phyloP scores from a whole-genome alignment of 495 filamentous ascomycete species.

The Delitschia confertaspora region DNA sequence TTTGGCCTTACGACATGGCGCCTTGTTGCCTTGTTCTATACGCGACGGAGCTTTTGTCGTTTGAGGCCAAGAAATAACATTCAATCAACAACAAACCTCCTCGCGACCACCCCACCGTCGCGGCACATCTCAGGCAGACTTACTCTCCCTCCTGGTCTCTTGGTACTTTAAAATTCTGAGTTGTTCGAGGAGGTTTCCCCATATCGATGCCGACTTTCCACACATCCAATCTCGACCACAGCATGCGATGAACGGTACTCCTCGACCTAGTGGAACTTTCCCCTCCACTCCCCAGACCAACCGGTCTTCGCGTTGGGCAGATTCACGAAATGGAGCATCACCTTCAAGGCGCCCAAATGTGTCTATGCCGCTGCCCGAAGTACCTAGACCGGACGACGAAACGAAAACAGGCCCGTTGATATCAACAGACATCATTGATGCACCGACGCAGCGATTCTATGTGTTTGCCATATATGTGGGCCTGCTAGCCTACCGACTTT shows the following conservation, averaged over 20 bases:
- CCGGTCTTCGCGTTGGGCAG: slow-evolving; percentile 32
- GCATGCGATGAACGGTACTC: slow-evolving; percentile 66
- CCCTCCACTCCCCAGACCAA: slow-evolving; percentile 53
- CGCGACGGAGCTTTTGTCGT: too few relatives aligned
- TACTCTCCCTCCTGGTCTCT: background rate
- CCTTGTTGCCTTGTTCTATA: too few relatives aligned
- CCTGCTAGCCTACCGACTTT: slow-evolving; percentile 70
- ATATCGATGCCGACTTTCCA: slow-evolving; percentile 5
- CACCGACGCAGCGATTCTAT: slow-evolving; percentile 80
- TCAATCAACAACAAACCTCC: too few relatives aligned
- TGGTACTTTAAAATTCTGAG: background rate
- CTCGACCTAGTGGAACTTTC: slow-evolving; percentile 56
- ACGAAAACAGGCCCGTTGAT: slow-evolving; percentile 53
- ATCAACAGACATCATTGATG: slow-evolving; percentile 66
- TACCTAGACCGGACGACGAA: slow-evolving; percentile 20
- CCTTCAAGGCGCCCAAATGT: slow-evolving; percentile 30
- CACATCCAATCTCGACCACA: slow-evolving; percentile 5
- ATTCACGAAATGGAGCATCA: slow-evolving; percentile 19
- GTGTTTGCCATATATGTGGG: slow-evolving; percentile 64
- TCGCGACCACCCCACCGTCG: too few relatives aligned
- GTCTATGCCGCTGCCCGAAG: slow-evolving; percentile 14
- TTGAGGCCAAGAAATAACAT: background rate
- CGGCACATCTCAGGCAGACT: background rate
- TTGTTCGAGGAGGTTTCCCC: background rate
- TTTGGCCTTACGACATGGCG: too few relatives aligned